Evolutionary conservation across 495 filamentous ascomycete species (phyloP).

Genomic region (Pyrenula aspistea): DNA sequence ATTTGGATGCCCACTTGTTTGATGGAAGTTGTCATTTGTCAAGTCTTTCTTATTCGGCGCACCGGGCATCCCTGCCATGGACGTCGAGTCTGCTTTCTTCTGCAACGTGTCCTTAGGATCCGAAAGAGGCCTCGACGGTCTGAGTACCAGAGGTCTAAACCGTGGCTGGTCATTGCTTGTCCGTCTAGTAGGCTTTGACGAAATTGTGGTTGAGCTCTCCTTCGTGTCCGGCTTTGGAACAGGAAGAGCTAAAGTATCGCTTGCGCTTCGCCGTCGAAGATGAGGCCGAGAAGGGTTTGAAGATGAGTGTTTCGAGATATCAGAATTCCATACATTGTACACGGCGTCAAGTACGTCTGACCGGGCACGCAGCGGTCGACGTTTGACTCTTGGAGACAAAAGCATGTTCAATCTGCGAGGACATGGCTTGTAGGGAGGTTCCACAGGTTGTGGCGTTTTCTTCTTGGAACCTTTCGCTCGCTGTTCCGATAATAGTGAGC

Average conservation of each 20-base stretch:
- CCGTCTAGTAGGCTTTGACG: no score
- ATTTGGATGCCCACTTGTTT: no score
- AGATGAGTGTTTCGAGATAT: neutral
- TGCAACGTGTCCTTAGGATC: no score
- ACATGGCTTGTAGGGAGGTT: constrained; percentile 1
- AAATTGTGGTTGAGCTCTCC: no score
- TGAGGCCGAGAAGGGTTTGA: neutral
- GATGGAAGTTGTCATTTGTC: no score
- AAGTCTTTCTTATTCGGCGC: no score
- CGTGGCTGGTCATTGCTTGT: no score
- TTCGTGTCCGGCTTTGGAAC: no score
- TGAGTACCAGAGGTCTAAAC: no score
- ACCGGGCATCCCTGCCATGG: no score
- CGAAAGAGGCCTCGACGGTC: no score
- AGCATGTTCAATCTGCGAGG: neutral
- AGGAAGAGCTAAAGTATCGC: neutral
- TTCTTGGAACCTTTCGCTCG: neutral
- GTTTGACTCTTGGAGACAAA: neutral
- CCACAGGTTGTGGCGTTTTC: neutral
- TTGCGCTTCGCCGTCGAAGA: neutral
- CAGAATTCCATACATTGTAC: neutral
- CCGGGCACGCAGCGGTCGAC: neutral
- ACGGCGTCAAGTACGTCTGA: neutral
- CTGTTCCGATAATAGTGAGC: neutral
- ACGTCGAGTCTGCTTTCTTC: no score